Base-by-base conservation (phyloP, 805 yeast genomes). In the Clavispora carvajalis region DNA sequence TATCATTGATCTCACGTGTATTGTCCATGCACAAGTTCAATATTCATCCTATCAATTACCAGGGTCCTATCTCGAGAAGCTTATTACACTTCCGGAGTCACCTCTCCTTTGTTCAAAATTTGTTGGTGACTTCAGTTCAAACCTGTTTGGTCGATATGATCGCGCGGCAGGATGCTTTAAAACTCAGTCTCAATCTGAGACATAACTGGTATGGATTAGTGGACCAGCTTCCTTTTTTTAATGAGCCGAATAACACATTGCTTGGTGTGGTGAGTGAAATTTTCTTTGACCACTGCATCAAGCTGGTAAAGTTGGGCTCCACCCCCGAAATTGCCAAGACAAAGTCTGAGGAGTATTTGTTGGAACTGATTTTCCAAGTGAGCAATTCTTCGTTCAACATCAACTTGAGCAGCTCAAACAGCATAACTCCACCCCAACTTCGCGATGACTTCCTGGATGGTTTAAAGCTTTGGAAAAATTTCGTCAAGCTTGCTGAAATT, bases 41-140 rank as follows among this genome's bases (percentile, higher is more conserved):
- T 29, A 60, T 67, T 22, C 49, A 66, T 34, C 53, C 77, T 77
- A 21, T 67, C 67, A 29, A 76, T 74, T 61, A 59, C 39, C 73
- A 74, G 34, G 90, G 90, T 2, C 89, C 88, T 11, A 68, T 87
- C 24, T 84, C 87, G 13, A 76, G 82, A 48, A 73, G 77, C 28
- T 65, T 86, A 25, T 65, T 85, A 36, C 74, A 78, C 33, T 84
- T 82, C 57, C 74, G 89, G 54, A 80, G 88, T 15, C 77, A 79
- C 41, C 57, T 83, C 35, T 71, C 78, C 40, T 74, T 74, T 36
- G 58, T 83, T 36, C 72, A 72, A 22, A 62, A 60, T 17, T 71
- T 70, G 31, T 55, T 79, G 21, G 72, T 77, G 44, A 80, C 79
- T 47, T 60, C 80, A n/a, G 56, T 79, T 22, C 83, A 79, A 48